Evolutionary conservation across 176 grass and related monocot species (phyloP).

Genomic region (Oryza rufipogon): DNA sequence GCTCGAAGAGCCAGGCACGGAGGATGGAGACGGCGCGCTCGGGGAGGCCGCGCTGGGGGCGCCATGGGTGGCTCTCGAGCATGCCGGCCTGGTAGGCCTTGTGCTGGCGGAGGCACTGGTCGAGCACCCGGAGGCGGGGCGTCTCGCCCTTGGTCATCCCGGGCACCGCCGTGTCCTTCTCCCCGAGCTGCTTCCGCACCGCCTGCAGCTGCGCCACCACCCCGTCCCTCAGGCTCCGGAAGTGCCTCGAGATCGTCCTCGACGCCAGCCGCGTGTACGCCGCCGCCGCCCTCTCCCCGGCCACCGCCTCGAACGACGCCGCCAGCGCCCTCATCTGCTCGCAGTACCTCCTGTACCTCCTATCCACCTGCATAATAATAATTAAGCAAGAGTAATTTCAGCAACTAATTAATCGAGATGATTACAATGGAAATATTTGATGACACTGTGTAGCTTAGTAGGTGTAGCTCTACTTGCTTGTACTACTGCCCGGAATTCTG

Average conservation of each 20-base stretch:
- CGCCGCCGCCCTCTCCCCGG: slow-evolving; percentile 59
- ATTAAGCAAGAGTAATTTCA: slow-evolving; percentile 1
- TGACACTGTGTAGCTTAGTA: background rate
- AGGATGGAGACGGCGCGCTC: slow-evolving; percentile 85
- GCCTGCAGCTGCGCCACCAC: slow-evolving; percentile 64
- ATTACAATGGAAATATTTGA: too few species aligned
- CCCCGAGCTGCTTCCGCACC: slow-evolving; percentile 56
- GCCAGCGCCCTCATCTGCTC: slow-evolving; percentile 75
- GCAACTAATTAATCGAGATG: background rate
- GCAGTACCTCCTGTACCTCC: slow-evolving; percentile 76
- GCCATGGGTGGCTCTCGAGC: slow-evolving; percentile 77
- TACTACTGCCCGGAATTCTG: slow-evolving; percentile 18
- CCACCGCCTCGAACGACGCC: slow-evolving; percentile 74
- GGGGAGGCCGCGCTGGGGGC: slow-evolving; percentile 80
- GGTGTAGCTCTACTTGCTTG: slow-evolving; percentile 28
- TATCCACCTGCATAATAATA: slow-evolving; percentile 61
- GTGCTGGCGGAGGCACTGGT: slow-evolving; percentile 85
- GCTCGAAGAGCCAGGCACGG: slow-evolving; percentile 83
- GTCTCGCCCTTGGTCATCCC: slow-evolving; percentile 61
- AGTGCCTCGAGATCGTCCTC: slow-evolving; percentile 82
- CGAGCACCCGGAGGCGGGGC: slow-evolving; percentile 65
- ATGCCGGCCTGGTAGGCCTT: slow-evolving; percentile 64
- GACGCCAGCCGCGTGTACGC: slow-evolving; percentile 71
- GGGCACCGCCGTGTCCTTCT: slow-evolving; percentile 55
- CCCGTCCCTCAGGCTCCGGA: slow-evolving; percentile 69